phyloP scores from a whole-genome alignment of 768 basidiomycete genomes.

The Mycena latifolia region DNA sequence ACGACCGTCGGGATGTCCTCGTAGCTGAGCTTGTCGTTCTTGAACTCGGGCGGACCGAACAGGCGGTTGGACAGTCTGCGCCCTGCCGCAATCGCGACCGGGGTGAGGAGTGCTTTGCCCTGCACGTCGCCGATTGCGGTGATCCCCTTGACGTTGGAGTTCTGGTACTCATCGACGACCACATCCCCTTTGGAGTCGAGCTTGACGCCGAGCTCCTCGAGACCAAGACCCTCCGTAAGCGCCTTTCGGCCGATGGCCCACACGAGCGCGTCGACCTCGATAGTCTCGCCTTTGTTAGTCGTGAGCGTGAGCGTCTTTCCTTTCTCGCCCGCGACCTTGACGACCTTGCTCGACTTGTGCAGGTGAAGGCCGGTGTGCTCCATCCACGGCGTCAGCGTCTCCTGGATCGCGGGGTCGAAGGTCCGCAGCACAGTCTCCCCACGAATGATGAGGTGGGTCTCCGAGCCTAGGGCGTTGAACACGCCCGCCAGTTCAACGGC shows the following conservation, averaged over 20 bases:
- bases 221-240: conserved; percentile 81
- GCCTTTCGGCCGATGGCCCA: conserved; percentile 96
- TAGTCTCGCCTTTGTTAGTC: conserved; percentile 77
- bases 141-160: conserved; percentile 76
- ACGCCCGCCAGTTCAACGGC: conserved; percentile 97
- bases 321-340: conserved; percentile 80
- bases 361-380: conserved; percentile 93
- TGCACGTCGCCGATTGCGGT: conserved; percentile 92
- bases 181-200: conserved; percentile 86
- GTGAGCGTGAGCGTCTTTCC: conserved; percentile 82
- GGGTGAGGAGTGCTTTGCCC: conserved; percentile 94
- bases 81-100: conserved; percentile 97
- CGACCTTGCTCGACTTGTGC: conserved; percentile 82
- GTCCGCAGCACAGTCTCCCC: conserved; percentile 91
- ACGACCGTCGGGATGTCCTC: conserved; percentile 95
- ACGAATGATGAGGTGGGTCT: conserved; percentile 94
- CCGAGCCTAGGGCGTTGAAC: conserved; percentile 89
- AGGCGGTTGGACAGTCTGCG: conserved; percentile 89
- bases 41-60: conserved; percentile 89
- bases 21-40: conserved; percentile 89
- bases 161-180: conserved; percentile 92
- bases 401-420: conserved; percentile 90
- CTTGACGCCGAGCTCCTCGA: conserved; percentile 83
- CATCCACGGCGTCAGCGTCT: conserved; percentile 91
- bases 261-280: conserved; percentile 89